These are phyloP conservation scores for Hypoxylon sp. DNA, from an alignment of 2,329 filamentous ascomycete species.

Conservation along the genomic window DNA sequence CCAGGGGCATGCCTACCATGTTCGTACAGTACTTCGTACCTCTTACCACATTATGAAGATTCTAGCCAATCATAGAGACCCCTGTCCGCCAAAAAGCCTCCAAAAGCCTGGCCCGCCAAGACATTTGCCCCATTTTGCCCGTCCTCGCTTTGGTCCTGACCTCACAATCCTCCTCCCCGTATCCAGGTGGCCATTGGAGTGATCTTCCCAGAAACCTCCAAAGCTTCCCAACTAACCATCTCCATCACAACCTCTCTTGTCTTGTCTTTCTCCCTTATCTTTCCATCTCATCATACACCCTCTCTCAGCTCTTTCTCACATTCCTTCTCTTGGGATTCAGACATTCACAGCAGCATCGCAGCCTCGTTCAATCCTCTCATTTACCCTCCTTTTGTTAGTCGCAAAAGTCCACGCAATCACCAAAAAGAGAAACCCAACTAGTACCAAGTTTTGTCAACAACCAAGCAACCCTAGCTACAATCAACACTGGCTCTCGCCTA, in stretches of 20 bases:
- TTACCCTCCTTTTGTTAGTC: slow-evolving; percentile 60
- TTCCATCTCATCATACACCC: slow-evolving; percentile 45
- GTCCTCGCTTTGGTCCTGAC: slow-evolving; percentile 45
- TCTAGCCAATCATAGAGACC: slow-evolving; percentile 37
- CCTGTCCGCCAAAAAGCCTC: slow-evolving; percentile 30
- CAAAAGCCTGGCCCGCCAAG: slow-evolving; percentile 44
- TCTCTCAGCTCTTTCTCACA: slow-evolving; percentile 53
- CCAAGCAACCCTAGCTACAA: slow-evolving; percentile 40
- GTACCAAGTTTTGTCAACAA: slow-evolving; percentile 42
- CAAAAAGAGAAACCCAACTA: slow-evolving; percentile 47
- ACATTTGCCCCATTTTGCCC: slow-evolving; percentile 44
- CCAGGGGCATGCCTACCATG: slow-evolving; percentile 34
- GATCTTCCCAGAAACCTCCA: slow-evolving; percentile 47
- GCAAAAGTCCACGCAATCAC: slow-evolving; percentile 56
- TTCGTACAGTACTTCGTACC: slow-evolving; percentile 36
- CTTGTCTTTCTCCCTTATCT: slow-evolving; percentile 41
- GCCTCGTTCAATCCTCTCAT: slow-evolving; percentile 62
- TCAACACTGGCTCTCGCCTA: slow-evolving; percentile 45
- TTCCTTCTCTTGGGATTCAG: slow-evolving; percentile 55
- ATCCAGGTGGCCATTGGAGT: slow-evolving; percentile 44
- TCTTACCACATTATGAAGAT: slow-evolving; percentile 43
- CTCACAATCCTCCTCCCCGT: slow-evolving; percentile 47
- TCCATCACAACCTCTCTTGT: slow-evolving; percentile 48
- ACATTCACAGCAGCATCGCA: slow-evolving; percentile 56
- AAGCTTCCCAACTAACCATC: slow-evolving; percentile 49